phyloP scores from a whole-genome alignment of 2,329 filamentous ascomycete species.

The Xylariaceae sp. region DNA sequence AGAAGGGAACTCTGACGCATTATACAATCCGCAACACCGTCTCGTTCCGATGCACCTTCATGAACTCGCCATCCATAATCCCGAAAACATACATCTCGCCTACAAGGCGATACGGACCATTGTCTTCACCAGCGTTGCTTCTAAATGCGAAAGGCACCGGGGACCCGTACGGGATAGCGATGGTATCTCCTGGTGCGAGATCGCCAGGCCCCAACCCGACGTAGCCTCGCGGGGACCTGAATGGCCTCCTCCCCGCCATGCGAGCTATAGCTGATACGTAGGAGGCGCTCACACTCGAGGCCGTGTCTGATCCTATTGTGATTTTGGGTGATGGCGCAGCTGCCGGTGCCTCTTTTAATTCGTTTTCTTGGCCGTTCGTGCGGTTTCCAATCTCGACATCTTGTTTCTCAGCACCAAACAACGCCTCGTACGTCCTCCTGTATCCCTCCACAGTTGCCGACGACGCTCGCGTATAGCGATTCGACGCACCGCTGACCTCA shows the following conservation, averaged over 20 bases:
- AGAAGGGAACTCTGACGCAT: background rate
- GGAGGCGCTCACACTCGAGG: constrained; percentile 1
- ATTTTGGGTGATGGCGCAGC: too few relatives aligned
- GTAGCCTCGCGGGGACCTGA: constrained; percentile 16
- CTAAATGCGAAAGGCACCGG: constrained; percentile 19
- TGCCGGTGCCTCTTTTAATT: background rate
- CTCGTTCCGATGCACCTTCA: constrained; percentile 22
- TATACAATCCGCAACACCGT: constrained; percentile 15
- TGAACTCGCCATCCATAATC: constrained; percentile 24
- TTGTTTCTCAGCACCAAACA: constrained; percentile 6
- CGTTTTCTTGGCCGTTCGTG: background rate
- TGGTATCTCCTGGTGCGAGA: constrained; percentile 9
- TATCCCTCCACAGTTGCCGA: constrained; percentile 13
- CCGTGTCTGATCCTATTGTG: too few relatives aligned
- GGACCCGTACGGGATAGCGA: constrained; percentile 20
- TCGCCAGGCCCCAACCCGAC: constrained; percentile 17
- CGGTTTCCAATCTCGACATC: background rate
- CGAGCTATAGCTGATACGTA: constrained; percentile 13
- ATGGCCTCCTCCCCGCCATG: constrained; percentile 16
- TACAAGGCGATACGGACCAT: constrained; percentile 6
- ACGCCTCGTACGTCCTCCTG: constrained; percentile 7
- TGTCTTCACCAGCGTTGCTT: constrained; percentile 1
- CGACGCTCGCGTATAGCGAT: constrained; percentile 5
- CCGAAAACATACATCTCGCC: constrained; percentile 20
- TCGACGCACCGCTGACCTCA: constrained; percentile 3